These are phyloP conservation scores for Magnaporthales sp. DNA, from an alignment of 2,329 filamentous ascomycete species.

Conservation along the genomic window DNA sequence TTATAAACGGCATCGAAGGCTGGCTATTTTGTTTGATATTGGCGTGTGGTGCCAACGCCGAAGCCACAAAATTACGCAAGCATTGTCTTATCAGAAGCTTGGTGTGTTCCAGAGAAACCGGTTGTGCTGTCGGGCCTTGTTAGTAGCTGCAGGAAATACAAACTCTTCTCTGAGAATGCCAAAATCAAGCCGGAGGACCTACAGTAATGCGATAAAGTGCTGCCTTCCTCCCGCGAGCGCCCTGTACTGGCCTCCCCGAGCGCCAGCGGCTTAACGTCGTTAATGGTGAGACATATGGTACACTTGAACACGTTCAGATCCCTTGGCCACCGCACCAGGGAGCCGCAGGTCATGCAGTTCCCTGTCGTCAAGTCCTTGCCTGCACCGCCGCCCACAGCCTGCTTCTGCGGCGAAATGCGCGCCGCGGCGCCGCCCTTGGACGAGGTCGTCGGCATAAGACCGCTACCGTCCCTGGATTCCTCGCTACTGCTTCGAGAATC, in stretches of 20 bases:
- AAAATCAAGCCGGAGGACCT: neutral
- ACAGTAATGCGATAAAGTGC: conserved; percentile 2
- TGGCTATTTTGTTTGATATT: neutral
- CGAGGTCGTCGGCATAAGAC: conserved; percentile 18
- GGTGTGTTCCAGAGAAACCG: conserved; percentile 52
- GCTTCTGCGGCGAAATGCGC: conserved; percentile 17
- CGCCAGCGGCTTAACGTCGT: conserved; percentile 53
- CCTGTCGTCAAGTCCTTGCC: conserved; percentile 56
- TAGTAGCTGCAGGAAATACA: neutral
- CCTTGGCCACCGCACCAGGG: conserved; percentile 69
- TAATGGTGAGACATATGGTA: conserved; percentile 76
- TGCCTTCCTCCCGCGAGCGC: neutral
- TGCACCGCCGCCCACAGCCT: conserved; percentile 16
- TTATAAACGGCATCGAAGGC: neutral
- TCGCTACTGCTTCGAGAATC: conserved; percentile 16
- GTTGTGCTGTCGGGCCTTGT: conserved; percentile 5
- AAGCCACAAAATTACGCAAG: conserved; percentile 26
- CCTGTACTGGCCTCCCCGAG: neutral
- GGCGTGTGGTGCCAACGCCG: neutral
- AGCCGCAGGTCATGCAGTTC: conserved; percentile 80
- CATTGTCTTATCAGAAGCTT: conserved; percentile 36
- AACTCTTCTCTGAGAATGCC: neutral
- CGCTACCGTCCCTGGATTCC: conserved; percentile 34
- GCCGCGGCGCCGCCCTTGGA: conserved; percentile 12
- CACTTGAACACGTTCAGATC: conserved; percentile 70